Evolutionary conservation across 2,329 filamentous ascomycete genomes (phyloP).

Genomic region (Verticillium albo-atrum): DNA sequence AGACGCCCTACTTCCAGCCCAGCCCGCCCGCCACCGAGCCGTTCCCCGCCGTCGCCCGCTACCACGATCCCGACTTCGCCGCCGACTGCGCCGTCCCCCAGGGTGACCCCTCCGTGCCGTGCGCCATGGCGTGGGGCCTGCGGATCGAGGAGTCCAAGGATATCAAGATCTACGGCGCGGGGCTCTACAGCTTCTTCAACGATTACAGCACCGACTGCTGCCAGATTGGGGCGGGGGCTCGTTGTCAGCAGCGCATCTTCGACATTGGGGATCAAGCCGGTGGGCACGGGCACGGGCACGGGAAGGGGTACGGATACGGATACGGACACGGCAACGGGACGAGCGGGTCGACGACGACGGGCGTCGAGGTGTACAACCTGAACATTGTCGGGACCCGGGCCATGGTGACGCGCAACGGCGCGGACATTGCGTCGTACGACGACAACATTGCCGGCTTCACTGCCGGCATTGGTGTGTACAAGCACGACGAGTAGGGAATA

Average conservation of each 20-base stretch:
- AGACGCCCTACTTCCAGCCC: constrained; percentile 69
- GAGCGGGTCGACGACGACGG: background rate
- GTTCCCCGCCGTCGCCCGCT: constrained; percentile 39
- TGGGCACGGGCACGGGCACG: constrained; percentile 11
- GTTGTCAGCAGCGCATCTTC: constrained; percentile 43
- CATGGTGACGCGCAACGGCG: constrained; percentile 33
- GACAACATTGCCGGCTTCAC: constrained; percentile 35
- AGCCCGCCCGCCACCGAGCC: constrained; percentile 55
- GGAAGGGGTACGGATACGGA: constrained; percentile 4
- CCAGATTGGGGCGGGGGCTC: constrained; percentile 30
- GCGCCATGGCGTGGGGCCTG: constrained; percentile 61
- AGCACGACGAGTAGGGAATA: constrained; percentile 6
- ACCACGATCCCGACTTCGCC: constrained; percentile 51
- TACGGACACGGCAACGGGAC: constrained; percentile 11
- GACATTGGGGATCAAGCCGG: constrained; percentile 19
- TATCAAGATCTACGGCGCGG: constrained; percentile 57
- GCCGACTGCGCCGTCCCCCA: constrained; percentile 26
- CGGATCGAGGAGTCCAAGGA: constrained; percentile 52
- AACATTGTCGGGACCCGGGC: constrained; percentile 37
- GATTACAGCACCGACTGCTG: constrained; percentile 53
- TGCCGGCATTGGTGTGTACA: constrained; percentile 28
- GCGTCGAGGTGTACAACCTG: constrained; percentile 35
- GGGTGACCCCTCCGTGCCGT: constrained; percentile 20
- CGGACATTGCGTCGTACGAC: constrained; percentile 25
- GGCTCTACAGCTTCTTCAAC: constrained; percentile 65